A percentile compares a stretch with the other conserved stretches of the same genome.
Evolutionary conservation across 1,284 basidiomycete genomes (phyloP).

Genomic region (Xerocomus cyaneibrunnescens): DNA sequence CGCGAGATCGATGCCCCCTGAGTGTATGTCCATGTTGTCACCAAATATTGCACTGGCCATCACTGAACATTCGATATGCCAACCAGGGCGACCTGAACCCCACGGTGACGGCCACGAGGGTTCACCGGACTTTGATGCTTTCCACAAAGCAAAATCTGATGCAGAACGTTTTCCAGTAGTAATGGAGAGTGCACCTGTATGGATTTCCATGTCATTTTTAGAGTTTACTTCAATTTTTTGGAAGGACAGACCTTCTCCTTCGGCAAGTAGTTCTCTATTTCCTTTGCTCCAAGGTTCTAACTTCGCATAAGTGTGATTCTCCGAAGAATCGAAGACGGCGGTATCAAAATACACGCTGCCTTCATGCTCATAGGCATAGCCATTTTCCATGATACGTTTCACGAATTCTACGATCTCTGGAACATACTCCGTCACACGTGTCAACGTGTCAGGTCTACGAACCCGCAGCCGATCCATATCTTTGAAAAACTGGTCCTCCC

Average conservation of each 20-base stretch:
- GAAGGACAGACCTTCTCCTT: constrained; percentile 78
- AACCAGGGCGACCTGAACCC: constrained; percentile 96
- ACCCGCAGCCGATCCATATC: constrained; percentile 92
- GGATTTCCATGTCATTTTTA: constrained; percentile 4
- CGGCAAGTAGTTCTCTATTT: constrained; percentile 87
- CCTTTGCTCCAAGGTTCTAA: constrained; percentile 95
- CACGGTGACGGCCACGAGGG: constrained; percentile 96
- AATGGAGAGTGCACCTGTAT: constrained; percentile 60
- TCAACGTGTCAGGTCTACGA: constrained; percentile 86
- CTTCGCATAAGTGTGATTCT: constrained; percentile 87
- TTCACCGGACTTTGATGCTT: constrained; percentile 96
- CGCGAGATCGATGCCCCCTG: constrained; percentile 93
- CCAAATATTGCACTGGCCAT: constrained; percentile 97
- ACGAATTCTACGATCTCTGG: constrained; percentile 94
- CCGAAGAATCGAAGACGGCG: constrained; percentile 75
- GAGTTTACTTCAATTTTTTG: constrained; percentile 2
- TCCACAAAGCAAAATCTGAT: constrained; percentile 98
- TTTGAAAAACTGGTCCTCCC: constrained; percentile 90
- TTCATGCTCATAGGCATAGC: constrained; percentile 87
- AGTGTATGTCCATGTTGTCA: constrained; percentile 95
- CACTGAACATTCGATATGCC: constrained; percentile 99
- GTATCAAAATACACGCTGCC: constrained; percentile 98
- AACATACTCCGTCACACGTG: constrained; percentile 96
- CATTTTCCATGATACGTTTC: constrained; percentile 83
- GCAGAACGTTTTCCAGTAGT: constrained; percentile 61